These are phyloP conservation scores for Candida verbasci DNA, from an alignment of 805 yeast genomes.

Conservation along the genomic window DNA sequence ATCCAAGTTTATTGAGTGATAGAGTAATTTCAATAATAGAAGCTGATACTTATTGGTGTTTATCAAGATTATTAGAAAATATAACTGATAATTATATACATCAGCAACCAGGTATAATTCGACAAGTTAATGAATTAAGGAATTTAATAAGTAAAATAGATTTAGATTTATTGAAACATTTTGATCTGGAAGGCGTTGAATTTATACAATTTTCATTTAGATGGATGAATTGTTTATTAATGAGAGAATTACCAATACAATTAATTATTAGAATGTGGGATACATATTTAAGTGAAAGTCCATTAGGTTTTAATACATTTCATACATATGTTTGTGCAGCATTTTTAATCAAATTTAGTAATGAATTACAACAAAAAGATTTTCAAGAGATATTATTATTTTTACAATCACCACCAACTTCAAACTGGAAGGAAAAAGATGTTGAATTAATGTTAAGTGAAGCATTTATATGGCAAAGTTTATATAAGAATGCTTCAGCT, in stretches of 20 bases:
- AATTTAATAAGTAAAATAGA: conserved; percentile 81
- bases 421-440: conserved; percentile 81
- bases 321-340: conserved; percentile 98
- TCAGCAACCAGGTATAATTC: conserved; percentile 94
- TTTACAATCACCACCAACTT: conserved; percentile 86
- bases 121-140: conserved; percentile 80
- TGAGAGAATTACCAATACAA: conserved; percentile 83
- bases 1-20: conserved; percentile 57
- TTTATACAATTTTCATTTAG: conserved; percentile 93
- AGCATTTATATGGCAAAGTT: conserved; percentile 94
- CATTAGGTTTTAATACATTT: conserved; percentile 81
- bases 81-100: conserved; percentile 96
- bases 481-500: conserved; percentile 86
- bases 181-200: conserved; percentile 80
- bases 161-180: conserved; percentile 63
- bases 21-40: conserved; percentile 69
- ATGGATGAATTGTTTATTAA: conserved; percentile 97
- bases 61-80: conserved; percentile 84
- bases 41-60: conserved; percentile 97
- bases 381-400: conserved; percentile 93
- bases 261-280: conserved; percentile 96
- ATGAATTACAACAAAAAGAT: conserved; percentile 74
- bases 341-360: conserved; percentile 83
- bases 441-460: conserved; percentile 89
- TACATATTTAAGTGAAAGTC: conserved; percentile 75